phyloP scores from a whole-genome alignment of 1,284 basidiomycete genomes.

The Sanguinoderma infundibulare region DNA sequence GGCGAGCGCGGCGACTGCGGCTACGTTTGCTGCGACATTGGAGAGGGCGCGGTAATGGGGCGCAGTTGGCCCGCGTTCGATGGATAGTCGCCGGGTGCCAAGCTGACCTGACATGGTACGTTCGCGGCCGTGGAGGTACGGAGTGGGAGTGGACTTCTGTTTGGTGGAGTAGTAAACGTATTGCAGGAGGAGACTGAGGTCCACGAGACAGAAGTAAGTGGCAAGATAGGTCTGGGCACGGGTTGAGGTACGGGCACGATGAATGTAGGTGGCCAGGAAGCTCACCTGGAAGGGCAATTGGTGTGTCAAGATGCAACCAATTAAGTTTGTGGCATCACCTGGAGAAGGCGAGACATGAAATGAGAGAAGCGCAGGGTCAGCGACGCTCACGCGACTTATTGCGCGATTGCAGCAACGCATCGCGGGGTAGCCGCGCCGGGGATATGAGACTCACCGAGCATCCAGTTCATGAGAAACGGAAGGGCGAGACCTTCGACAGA shows the following conservation, averaged over 20 bases:
- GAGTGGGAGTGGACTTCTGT: conserved; percentile 38
- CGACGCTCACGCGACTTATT: conserved; percentile 21
- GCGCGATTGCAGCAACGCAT: conserved; percentile 15
- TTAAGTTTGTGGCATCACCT: conserved; percentile 90
- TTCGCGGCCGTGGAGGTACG: conserved; percentile 44
- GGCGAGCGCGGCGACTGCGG: conserved; percentile 66
- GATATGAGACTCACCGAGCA: conserved; percentile 64
- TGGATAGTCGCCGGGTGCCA: conserved; percentile 46
- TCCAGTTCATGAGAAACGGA: conserved; percentile 91
- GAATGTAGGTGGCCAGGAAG: conserved; percentile 6
- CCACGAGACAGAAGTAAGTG: conserved; percentile 84
- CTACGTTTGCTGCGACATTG: conserved; percentile 67
- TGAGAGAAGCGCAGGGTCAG: conserved; percentile 1
- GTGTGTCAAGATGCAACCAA: conserved; percentile 88
- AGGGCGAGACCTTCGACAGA: conserved; percentile 88
- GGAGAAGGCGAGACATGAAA: conserved; percentile 32
- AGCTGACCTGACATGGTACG: conserved; percentile 48
- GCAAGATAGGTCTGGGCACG: conserved; percentile 80
- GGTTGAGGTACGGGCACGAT: neutral
- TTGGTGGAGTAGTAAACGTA: conserved; percentile 72
- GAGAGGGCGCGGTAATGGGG: conserved; percentile 72
- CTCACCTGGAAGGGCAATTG: conserved; percentile 94
- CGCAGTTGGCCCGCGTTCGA: conserved; percentile 48
- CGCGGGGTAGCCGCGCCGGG: conserved; percentile 5
- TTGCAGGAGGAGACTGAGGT: conserved; percentile 74